phyloP scores from a whole-genome alignment of 108 stramenopile species.

The Discostella pseudostelligera region DNA sequence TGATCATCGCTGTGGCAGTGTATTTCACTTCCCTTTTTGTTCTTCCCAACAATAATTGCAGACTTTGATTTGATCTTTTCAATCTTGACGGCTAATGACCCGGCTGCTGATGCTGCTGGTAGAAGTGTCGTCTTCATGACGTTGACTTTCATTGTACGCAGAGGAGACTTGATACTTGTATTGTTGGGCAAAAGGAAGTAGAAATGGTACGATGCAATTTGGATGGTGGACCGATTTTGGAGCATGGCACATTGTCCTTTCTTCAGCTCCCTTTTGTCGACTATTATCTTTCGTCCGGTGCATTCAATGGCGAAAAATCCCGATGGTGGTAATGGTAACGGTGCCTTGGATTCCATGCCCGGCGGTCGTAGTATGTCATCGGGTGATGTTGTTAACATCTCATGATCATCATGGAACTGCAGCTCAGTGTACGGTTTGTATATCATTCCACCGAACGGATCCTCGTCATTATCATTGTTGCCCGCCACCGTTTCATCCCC shows the following conservation, averaged over 20 bases:
- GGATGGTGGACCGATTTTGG: constrained; percentile 10
- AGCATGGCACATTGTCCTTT: constrained; percentile 31
- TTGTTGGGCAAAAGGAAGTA: constrained; percentile 31
- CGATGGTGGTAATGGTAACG: constrained; percentile 32
- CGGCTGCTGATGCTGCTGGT: too few species aligned
- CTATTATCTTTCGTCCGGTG: constrained; percentile 60
- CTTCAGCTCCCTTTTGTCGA: not conserved
- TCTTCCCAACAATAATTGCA: too few species aligned
- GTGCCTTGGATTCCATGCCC: constrained; percentile 8
- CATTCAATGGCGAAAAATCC: constrained; percentile 75
- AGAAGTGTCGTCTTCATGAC: not conserved
- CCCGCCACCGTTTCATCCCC: not conserved
- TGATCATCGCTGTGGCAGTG: not conserved
- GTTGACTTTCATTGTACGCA: constrained; percentile 10
- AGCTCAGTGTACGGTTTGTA: constrained; percentile 7
- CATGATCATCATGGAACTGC: constrained; percentile 4
- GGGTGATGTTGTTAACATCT: not conserved
- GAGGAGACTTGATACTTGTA: not conserved
- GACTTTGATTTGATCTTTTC: not conserved
- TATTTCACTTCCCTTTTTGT: too few species aligned
- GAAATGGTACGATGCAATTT: constrained; percentile 18
- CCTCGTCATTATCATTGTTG: not conserved
- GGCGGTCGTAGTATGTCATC: constrained; percentile 14
- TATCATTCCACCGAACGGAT: constrained; percentile 6
- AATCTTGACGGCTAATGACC: not conserved